These are phyloP conservation scores for Thoreauomyces humboldtii DNA, from an alignment of 192 early-diverging fungal genomes.

Conservation along the genomic window DNA sequence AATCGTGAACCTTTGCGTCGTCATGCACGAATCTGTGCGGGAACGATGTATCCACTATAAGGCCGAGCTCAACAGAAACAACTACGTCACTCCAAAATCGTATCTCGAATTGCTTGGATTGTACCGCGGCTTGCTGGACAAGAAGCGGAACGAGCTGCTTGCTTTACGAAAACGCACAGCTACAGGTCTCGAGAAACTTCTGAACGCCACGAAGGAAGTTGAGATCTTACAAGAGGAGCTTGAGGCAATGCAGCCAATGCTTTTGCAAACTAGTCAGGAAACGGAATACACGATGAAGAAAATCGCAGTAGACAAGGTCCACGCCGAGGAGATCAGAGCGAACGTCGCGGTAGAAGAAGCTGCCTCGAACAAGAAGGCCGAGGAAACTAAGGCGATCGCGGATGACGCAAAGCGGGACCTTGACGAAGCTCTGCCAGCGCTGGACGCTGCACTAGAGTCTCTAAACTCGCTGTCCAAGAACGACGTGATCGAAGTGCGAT, in stretches of 20 bases:
- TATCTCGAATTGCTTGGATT: slow-evolving; percentile 59
- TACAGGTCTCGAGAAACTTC: slow-evolving; percentile 59
- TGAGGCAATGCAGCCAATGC: slow-evolving; percentile 63
- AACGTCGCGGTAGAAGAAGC: slow-evolving; percentile 53
- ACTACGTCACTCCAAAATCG: slow-evolving; percentile 65
- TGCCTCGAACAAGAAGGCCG: slow-evolving; percentile 58
- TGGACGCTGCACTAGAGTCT: slow-evolving; percentile 60
- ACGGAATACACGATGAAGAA: slow-evolving; percentile 63
- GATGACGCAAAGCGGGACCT: slow-evolving; percentile 62
- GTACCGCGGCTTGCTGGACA: slow-evolving; percentile 57
- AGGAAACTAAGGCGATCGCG: slow-evolving; percentile 59
- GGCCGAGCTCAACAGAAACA: slow-evolving; percentile 55
- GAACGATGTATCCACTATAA: slow-evolving; percentile 52
- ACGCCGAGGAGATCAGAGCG: slow-evolving; percentile 61
- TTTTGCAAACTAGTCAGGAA: slow-evolving; percentile 60
- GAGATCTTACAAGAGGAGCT: slow-evolving; percentile 64
- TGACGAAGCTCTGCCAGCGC: slow-evolving; percentile 59
- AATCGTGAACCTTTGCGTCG: slow-evolving; percentile 56
- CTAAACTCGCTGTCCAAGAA: slow-evolving; percentile 58
- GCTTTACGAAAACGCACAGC: slow-evolving; percentile 52
- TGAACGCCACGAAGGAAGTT: slow-evolving; percentile 59
- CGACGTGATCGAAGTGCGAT: slow-evolving; percentile 62
- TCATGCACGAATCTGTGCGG: slow-evolving; percentile 59
- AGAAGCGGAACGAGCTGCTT: slow-evolving; percentile 55
- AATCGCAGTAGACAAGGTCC: slow-evolving; percentile 58